Conservation (phyloP, 805 yeast species). For the Teunomyces cretensis region DNA sequence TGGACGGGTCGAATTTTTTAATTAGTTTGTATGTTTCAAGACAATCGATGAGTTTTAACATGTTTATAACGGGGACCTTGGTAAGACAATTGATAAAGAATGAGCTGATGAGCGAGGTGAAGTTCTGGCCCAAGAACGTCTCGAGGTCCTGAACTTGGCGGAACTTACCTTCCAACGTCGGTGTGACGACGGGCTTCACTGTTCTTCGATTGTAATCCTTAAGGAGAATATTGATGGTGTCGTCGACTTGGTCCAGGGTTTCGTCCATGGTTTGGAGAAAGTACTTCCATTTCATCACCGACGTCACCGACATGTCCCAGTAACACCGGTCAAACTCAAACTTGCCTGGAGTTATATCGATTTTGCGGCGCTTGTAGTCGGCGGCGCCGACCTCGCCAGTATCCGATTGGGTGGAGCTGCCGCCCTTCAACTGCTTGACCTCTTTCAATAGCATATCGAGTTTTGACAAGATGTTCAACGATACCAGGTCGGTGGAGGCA, state of each 20-base stretch:
- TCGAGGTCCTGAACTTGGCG: constrained; percentile 16
- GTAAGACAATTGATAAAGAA: constrained; percentile 33
- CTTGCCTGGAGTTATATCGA: neutral
- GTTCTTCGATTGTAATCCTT: constrained; percentile 11
- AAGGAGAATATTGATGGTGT: constrained; percentile 11
- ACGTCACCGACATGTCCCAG: constrained; percentile 37
- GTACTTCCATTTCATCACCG: constrained; percentile 29
- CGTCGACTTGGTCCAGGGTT: constrained; percentile 10
- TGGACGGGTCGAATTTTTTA: constrained; percentile 14
- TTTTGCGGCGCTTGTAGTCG: neutral
- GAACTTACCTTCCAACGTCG: constrained; percentile 15
- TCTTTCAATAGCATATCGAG: constrained; percentile 29
- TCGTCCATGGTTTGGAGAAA: constrained; percentile 15
- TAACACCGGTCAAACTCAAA: constrained; percentile 13
- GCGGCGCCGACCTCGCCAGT: neutral
- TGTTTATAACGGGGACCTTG: constrained; percentile 33
- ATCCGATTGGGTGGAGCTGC: neutral
- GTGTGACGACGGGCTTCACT: neutral
- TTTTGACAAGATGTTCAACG: constrained; percentile 25
- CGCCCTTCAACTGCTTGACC: constrained; percentile 16
- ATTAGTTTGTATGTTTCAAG: constrained; percentile 26
- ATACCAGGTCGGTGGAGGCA: constrained; percentile 25
- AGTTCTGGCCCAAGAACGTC: constrained; percentile 14
- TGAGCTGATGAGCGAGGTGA: constrained; percentile 22
- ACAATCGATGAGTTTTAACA: constrained; percentile 27